Evolutionary conservation across 345 rosid genomes (phyloP), one percentile per base, ranked within the genome.

Genomic region (Eucalyptus pauciflora): DNA sequence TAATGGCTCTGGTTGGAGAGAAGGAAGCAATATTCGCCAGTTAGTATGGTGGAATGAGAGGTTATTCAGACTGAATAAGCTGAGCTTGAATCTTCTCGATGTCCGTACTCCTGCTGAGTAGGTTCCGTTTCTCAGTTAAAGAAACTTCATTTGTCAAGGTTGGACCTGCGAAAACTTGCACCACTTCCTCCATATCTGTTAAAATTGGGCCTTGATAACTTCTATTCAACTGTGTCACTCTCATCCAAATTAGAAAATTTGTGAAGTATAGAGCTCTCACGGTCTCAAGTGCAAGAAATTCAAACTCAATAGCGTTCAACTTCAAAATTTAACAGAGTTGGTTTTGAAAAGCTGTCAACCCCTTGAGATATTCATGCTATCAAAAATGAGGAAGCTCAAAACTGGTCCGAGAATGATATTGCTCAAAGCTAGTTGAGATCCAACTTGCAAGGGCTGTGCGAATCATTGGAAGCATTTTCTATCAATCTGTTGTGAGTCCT

Each of bases 21-120:
- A 60, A 25, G 1, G 60, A 54, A 22, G 60, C 27, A 54, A 54
- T 0, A 20, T 0, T 54, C 1, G 5, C 60, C 2, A 0, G 11
- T 54, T 20, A 54, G 25, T 54, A 22, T 0, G 27, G 11, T 54
- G 27, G 60, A 54, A 1, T 54, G 60, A 0, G 60, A 54, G 60
- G 5, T 54, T 54, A 22, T 54, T 0, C 0, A 54, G 11, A 54
- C 27, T 9, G 5, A 20, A 22, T 54, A 2, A 54, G 27, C 27
- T 54, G 60, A 54, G 1, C 1, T 54, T 22, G 27, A 54, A 54
- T 52, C 56, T 52, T 52, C 4, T 52, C 24, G 0, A 52, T 52
- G 24, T 52, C 24, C 56, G 24, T 52, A 0, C 56, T 52, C 24
- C 56, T 17, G 7, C 22, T 0, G 0, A 0, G 56, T 17, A 1